These are phyloP conservation scores for Phytophthora podocarpi DNA, from an alignment of 352 stramenopile genomes.

Conservation along the genomic window DNA sequence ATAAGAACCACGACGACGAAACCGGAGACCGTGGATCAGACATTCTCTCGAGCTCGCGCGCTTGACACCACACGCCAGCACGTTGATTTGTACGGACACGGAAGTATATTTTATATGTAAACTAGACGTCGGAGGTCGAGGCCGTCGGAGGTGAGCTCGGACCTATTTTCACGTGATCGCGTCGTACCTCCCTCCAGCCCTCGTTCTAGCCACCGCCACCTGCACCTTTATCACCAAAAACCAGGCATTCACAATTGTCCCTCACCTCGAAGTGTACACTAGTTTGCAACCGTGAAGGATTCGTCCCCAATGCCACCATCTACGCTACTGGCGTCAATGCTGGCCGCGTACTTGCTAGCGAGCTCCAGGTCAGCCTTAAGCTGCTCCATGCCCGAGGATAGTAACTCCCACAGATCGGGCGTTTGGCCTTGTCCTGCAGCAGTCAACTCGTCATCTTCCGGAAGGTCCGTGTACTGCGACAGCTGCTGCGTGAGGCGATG, in stretches of 20 bases:
- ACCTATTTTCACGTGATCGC: conserved; percentile 8
- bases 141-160: background rate
- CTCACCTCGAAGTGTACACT: conserved; percentile 25
- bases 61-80: background rate
- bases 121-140: conserved; percentile 13
- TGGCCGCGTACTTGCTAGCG: conserved; percentile 86
- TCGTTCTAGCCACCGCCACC: conserved; percentile 15
- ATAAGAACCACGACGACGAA: conserved; percentile 23
- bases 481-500: conserved; percentile 83
- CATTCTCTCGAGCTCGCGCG: background rate
- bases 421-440: conserved; percentile 53
- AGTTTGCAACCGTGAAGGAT: conserved; percentile 58
- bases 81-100: conserved; percentile 11
- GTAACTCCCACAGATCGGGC: conserved; percentile 84
- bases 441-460: conserved; percentile 66
- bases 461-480: conserved; percentile 84
- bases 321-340: conserved; percentile 67
- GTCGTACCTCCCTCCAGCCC: background rate
- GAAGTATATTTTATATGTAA: conserved; percentile 37
- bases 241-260: conserved; percentile 17
- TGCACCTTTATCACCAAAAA: conserved; percentile 33
- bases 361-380: conserved; percentile 88
- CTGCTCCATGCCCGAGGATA: conserved; percentile 90
- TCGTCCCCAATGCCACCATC: conserved; percentile 58
- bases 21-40: background rate